These are phyloP conservation scores for Alternaria longipes DNA, from an alignment of 2,329 filamentous ascomycete genomes.

Conservation along the genomic window DNA sequence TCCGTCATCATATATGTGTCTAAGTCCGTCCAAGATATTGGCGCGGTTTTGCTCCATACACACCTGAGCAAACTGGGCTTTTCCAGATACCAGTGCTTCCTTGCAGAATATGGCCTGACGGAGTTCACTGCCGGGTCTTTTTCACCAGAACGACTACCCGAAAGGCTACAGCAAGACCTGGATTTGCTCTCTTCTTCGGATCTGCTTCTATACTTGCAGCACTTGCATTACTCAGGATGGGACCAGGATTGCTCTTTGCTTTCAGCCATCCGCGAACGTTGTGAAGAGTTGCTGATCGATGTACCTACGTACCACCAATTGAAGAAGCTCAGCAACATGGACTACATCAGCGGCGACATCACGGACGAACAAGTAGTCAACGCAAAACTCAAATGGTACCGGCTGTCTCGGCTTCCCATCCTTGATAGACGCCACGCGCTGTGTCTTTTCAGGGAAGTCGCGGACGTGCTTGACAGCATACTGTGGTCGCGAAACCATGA, in stretches of 20 bases:
- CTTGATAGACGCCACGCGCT: conserved; percentile 37
- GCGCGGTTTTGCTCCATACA: conserved; percentile 43
- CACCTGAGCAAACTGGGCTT: conserved; percentile 47
- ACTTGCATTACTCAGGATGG: conserved; percentile 46
- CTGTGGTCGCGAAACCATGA: conserved; percentile 43
- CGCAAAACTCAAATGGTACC: conserved; percentile 48
- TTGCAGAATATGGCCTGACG: conserved; percentile 39
- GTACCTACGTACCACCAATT: conserved; percentile 49
- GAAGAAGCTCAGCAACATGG: conserved; percentile 48
- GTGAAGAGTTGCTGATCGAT: conserved; percentile 47
- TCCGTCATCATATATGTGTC: conserved; percentile 47
- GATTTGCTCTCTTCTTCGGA: conserved; percentile 46
- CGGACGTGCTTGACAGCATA: conserved; percentile 36
- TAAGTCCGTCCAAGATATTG: conserved; percentile 46
- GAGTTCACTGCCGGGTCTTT: conserved; percentile 22
- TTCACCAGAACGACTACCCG: conserved; percentile 30
- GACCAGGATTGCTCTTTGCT: conserved; percentile 44
- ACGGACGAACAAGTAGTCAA: conserved; percentile 44
- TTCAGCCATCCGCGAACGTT: conserved; percentile 35
- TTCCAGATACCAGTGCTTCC: conserved; percentile 49
- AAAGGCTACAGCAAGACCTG: conserved; percentile 45
- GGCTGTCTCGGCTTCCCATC: conserved; percentile 36
- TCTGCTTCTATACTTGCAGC: conserved; percentile 46
- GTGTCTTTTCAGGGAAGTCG: conserved; percentile 46
- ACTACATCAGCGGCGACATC: conserved; percentile 42